Conservation (phyloP, 768 basidiomycete genomes). For the Dacryopinax spathularia region DNA sequence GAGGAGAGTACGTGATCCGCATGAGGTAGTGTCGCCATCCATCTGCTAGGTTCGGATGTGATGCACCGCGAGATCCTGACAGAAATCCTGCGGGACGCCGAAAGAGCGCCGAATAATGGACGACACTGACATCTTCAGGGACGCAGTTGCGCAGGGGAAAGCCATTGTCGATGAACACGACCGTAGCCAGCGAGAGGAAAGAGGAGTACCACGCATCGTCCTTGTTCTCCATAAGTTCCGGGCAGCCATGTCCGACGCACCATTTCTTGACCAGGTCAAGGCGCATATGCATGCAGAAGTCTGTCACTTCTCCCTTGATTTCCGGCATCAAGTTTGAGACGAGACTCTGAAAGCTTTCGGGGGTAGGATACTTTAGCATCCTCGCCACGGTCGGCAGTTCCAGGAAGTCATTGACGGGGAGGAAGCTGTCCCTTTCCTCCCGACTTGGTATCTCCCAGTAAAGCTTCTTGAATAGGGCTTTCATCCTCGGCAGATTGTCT, state of each 20-base stretch:
- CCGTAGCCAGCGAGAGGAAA: background rate
- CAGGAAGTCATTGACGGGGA: background rate
- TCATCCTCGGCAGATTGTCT: too few species aligned
- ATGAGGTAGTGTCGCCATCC: background rate
- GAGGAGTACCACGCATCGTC: background rate
- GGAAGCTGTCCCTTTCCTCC: background rate
- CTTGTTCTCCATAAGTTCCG: background rate
- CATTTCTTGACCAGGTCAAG: background rate
- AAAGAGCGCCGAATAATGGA: background rate
- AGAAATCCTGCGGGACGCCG: background rate
- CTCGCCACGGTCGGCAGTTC: background rate
- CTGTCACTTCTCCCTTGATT: background rate
- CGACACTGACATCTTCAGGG: background rate
- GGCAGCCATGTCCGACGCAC: background rate
- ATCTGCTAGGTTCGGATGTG: background rate
- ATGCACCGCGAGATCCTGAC: background rate
- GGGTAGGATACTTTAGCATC: background rate
- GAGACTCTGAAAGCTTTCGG: background rate
- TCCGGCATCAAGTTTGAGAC: background rate
- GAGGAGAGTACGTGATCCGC: background rate
- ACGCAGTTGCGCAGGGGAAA: too few species aligned
- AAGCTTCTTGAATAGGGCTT: background rate
- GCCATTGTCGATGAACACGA: background rate
- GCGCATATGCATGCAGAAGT: background rate
- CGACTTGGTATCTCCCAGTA: background rate